Conservation (phyloP, 768 basidiomycete genomes). For the Naganishia randhawae region DNA sequence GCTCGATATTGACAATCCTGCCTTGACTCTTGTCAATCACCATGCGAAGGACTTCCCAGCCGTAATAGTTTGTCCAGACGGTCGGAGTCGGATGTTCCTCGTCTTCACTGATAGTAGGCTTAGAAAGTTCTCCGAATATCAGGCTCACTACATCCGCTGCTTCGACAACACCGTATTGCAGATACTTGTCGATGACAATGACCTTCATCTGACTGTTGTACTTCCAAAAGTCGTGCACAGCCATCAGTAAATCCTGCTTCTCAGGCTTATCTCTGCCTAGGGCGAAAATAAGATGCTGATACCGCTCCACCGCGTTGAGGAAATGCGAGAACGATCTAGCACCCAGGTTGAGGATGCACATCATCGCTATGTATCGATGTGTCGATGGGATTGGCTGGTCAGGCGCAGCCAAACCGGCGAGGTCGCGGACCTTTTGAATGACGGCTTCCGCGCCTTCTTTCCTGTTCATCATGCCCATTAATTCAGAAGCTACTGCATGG, state of each 20-base stretch:
- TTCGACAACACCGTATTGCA: constrained; percentile 97
- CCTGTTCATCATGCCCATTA: constrained; percentile 76
- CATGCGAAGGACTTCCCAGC: constrained; percentile 76
- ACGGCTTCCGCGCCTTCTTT: constrained; percentile 65
- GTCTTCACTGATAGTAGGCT: constrained; percentile 47
- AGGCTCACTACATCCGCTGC: constrained; percentile 84
- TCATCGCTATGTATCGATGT: constrained; percentile 73
- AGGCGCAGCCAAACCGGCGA: constrained; percentile 63
- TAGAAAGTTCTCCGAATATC: constrained; percentile 59
- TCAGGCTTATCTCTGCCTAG: constrained; percentile 60
- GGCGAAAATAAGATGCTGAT: constrained; percentile 57
- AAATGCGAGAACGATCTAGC: constrained; percentile 95
- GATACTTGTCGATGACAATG: constrained; percentile 93
- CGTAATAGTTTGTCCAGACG: constrained; percentile 56
- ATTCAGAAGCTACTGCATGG: constrained; percentile 70
- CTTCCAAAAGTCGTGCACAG: constrained; percentile 75
- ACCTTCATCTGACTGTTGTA: constrained; percentile 77
- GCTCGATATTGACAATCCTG: constrained; percentile 70
- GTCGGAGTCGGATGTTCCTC: constrained; percentile 44
- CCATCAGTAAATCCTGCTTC: constrained; percentile 60
- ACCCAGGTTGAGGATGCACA: constrained; percentile 85
- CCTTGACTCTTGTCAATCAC: constrained; percentile 89
- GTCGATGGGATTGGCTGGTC: constrained; percentile 64
- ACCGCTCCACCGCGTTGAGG: constrained; percentile 94
- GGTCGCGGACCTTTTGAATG: constrained; percentile 65